Conservation (phyloP, 2,329 filamentous ascomycete genomes). For the Fusarium nematophilum region DNA sequence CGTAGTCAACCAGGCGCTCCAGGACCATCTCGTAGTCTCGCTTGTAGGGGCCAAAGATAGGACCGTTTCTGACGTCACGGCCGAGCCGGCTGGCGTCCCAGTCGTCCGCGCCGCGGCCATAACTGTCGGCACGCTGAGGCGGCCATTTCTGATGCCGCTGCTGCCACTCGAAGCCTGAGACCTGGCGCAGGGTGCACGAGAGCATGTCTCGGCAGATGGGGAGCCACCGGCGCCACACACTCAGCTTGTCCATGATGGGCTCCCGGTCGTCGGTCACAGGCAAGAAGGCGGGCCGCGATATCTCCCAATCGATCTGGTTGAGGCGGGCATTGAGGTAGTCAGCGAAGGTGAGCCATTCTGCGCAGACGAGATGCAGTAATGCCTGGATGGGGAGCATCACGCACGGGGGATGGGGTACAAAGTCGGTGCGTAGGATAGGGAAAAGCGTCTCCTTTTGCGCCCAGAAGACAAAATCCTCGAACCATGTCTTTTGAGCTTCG, state of each 20-base stretch:
- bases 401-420: too few species aligned
- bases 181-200: background rate
- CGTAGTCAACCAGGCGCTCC: background rate
- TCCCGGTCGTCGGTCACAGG: background rate
- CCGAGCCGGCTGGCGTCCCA: too few species aligned
- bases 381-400: background rate
- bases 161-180: background rate
- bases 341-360: slow-evolving; percentile 6
- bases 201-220: slow-evolving; percentile 1
- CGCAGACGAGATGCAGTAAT: background rate
- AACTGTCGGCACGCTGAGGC: too few species aligned
- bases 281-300: slow-evolving; percentile 1
- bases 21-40: background rate
- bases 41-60: background rate
- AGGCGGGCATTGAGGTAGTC: slow-evolving; percentile 9
- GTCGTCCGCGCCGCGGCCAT: too few species aligned
- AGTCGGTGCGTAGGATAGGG: too few species aligned
- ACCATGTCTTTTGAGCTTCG: too few species aligned
- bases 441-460: too few species aligned
- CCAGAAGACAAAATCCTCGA: too few species aligned
- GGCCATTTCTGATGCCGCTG: too few species aligned
- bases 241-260: background rate
- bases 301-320: slow-evolving; percentile 6
- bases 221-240: slow-evolving; percentile 5
- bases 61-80: too few species aligned